Evolutionary conservation across 75 land plant genomes (phyloP), one percentile per base, ranked within the genome.

Genomic region (Picea glauca): DNA sequence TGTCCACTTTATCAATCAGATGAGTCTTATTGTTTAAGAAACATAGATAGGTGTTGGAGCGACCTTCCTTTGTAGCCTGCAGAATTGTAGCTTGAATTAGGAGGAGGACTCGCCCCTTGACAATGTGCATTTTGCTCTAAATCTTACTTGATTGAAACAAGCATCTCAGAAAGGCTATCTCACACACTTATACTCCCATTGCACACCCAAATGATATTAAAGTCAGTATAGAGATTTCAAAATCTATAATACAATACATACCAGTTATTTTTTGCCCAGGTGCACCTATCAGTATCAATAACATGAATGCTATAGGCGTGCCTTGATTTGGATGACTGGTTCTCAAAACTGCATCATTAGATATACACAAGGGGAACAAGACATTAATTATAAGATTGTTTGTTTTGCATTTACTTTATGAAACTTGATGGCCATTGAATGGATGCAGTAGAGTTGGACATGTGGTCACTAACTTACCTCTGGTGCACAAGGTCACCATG

Each of bases 401-500:
- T 31, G 60, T 62, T 62, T 62, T 20, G 63, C 63, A 18, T 20
- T 21, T 20, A 1, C 20, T 62, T 8, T 62, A 20, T 62, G 23
- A 62, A 62, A 62, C 20, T 21, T 20, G 13, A 62, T 62, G 63
- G 13, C 56, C 11, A 50, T 9, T 9, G 56, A 50, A 50, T 50
- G 12, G 56, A 50, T n/a, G 17, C 13, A 40, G 18, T 70, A 5
- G 23, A 9, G n/a, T 21, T n/a, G 11, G 23, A 43, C 21, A 43
- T 43, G 40, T 70, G 14, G 35, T 58, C 57, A 32, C 33, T 43
- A 77, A 78, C 84, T 61, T 23, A 95, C 99, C 99, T 98, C 74
- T 98, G 98, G 85, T 95, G 99, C 58, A 98, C 86, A 86, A 95
- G 90, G 79, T 91, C 88, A 57, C 99, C 98, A 85, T 98, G 94